A percentile compares a stretch with the other conserved stretches of the same genome.
Evolutionary conservation across 2,329 filamentous ascomycete genomes (phyloP).

Genomic region (Botryotinia calthae): DNA sequence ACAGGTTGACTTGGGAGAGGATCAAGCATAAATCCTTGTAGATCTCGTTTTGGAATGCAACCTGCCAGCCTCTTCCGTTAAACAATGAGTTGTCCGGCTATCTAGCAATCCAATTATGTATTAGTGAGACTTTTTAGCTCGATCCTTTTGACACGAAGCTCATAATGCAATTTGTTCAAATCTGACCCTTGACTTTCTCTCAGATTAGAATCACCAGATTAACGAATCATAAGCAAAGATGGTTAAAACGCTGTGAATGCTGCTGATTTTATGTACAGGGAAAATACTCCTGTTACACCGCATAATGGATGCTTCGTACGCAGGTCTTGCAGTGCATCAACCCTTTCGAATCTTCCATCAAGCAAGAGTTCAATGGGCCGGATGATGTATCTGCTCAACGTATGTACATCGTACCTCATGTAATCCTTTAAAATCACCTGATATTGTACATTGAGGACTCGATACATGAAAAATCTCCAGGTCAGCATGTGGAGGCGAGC

Average conservation of each 20-base stretch:
- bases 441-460: background rate
- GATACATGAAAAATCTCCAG: background rate
- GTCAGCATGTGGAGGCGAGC: conserved; percentile 16
- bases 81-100: conserved; percentile 9
- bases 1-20: conserved; percentile 15
- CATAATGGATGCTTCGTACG: background rate
- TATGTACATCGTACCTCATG: background rate
- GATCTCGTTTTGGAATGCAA: conserved; percentile 10
- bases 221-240: background rate
- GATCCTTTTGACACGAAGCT: conserved; percentile 9
- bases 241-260: background rate
- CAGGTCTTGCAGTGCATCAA: conserved; percentile 11
- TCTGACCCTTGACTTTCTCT: conserved; percentile 1
- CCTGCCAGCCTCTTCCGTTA: conserved; percentile 12
- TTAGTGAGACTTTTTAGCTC: conserved; percentile 20
- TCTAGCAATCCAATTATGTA: background rate
- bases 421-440: conserved; percentile 12
- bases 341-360: background rate
- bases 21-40: conserved; percentile 21
- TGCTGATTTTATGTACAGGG: conserved; percentile 10
- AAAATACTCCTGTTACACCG: conserved; percentile 16
- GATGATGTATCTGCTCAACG: background rate
- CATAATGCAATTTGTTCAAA: conserved; percentile 16
- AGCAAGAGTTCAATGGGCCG: background rate
- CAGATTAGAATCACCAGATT: conserved; percentile 17